phyloP scores from a whole-genome alignment of 2,329 filamentous ascomycete species.

The Emmonsia crescens region DNA sequence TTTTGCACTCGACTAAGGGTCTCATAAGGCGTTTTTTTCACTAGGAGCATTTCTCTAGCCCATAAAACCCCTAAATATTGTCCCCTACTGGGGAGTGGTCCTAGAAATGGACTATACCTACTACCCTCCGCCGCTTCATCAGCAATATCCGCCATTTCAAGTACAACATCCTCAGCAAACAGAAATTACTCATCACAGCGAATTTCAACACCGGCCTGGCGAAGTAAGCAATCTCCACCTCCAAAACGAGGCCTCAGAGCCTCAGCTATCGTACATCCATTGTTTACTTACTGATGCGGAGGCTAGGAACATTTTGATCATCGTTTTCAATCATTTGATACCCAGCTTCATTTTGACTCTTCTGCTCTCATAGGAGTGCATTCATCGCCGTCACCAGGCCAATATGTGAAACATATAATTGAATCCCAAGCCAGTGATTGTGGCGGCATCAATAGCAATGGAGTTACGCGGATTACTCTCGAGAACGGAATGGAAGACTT shows the following conservation, averaged over 20 bases:
- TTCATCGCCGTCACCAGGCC: constrained; percentile 25
- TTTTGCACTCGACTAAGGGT: not conserved
- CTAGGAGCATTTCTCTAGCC: not conserved
- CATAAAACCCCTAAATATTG: not conserved
- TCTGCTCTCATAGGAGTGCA: constrained; percentile 24
- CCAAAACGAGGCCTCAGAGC: constrained; percentile 1
- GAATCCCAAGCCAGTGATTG: constrained; percentile 21
- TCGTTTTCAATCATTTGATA: constrained; percentile 30
- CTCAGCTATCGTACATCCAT: not conserved
- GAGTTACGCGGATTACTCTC: not conserved
- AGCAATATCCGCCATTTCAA: constrained; percentile 41
- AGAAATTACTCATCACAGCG: constrained; percentile 31
- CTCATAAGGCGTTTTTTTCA: not conserved
- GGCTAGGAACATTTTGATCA: constrained; percentile 26
- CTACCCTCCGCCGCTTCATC: constrained; percentile 33
- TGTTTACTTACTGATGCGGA: constrained; percentile 13
- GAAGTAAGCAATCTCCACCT: constrained; percentile 23
- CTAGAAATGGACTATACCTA: constrained; percentile 47
- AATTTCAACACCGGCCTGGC: constrained; percentile 35
- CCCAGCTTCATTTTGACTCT: constrained; percentile 26
- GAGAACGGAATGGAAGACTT: constrained; percentile 9
- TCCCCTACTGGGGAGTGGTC: not conserved
- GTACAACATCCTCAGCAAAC: constrained; percentile 33
- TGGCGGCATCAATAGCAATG: not conserved
- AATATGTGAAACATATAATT: constrained; percentile 24